Evolutionary conservation across 768 basidiomycete genomes (phyloP).

Genomic region (Tulasnella sp.): DNA sequence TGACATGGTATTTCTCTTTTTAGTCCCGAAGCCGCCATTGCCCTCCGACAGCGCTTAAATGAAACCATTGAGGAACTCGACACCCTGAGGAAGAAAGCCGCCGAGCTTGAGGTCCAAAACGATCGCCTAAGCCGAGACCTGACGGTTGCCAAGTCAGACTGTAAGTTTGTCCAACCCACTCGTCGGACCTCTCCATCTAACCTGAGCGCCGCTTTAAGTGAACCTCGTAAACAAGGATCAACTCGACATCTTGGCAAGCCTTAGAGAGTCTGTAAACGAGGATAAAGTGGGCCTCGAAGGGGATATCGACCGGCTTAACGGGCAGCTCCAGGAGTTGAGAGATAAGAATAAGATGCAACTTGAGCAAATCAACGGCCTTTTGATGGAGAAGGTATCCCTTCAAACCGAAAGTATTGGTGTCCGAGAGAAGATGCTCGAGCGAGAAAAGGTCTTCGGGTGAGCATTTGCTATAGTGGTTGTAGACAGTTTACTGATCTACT

Average conservation of each 20-base stretch:
- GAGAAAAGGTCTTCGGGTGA: constrained; percentile 82
- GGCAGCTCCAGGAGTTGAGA: constrained; percentile 62
- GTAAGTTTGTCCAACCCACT: constrained; percentile 41
- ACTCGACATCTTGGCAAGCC: constrained; percentile 76
- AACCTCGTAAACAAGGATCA: constrained; percentile 91
- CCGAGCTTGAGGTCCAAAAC: constrained; percentile 66
- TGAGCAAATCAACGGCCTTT: constrained; percentile 77
- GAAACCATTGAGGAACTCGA: constrained; percentile 84
- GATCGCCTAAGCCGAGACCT: constrained; percentile 63
- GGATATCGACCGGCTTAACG: constrained; percentile 60
- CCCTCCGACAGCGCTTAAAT: constrained; percentile 79
- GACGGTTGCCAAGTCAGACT: constrained; percentile 77
- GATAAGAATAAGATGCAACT: constrained; percentile 90
- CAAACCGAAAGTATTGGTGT: constrained; percentile 90
- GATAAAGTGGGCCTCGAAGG: constrained; percentile 74
- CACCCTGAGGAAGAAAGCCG: constrained; percentile 57
- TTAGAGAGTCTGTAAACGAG: constrained; percentile 84
- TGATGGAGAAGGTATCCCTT: constrained; percentile 85
- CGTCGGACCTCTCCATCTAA: neutral
- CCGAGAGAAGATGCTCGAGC: constrained; percentile 77
- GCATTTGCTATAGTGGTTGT: constrained; percentile 25
- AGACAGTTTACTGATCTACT: neutral
- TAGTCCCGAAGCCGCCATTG: constrained; percentile 82
- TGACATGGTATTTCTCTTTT: neutral
- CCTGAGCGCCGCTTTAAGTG: constrained; percentile 46